A percentile compares a stretch with the other conserved stretches of the same genome.
phyloP scores from a whole-genome alignment of 2,329 filamentous ascomycete genomes.

The Scytalidium sp. region DNA sequence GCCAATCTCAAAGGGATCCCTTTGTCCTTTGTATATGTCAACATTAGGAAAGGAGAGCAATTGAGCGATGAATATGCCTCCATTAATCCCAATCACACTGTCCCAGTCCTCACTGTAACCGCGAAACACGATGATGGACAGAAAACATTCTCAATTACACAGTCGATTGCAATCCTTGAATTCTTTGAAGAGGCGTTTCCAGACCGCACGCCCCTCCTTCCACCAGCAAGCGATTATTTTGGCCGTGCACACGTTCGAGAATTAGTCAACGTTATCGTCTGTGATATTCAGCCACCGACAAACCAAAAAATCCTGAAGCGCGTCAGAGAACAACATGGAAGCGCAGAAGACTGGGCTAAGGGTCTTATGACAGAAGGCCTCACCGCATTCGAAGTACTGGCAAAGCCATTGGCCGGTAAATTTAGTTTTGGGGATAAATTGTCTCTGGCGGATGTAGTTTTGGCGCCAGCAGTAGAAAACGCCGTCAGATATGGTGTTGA shows the following conservation, averaged over 20 bases:
- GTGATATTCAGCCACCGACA: constrained; percentile 59
- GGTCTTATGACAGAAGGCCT: constrained; percentile 51
- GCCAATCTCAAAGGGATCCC: constrained; percentile 51
- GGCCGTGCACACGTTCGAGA: constrained; percentile 50
- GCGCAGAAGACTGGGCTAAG: constrained; percentile 46
- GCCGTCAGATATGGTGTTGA: constrained; percentile 54
- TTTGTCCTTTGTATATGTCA: constrained; percentile 44
- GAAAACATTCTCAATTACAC: constrained; percentile 40
- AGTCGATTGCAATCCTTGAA: constrained; percentile 59
- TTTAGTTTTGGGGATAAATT: constrained; percentile 55
- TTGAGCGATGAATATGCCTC: constrained; percentile 38
- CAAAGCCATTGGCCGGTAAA: constrained; percentile 35
- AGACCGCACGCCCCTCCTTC: constrained; percentile 39
- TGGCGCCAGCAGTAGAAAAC: constrained; percentile 57
- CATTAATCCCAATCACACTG: constrained; percentile 50
- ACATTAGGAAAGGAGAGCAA: constrained; percentile 54
- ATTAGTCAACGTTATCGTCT: constrained; percentile 49
- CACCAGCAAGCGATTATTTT: constrained; percentile 33
- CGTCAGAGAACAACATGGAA: constrained; percentile 41
- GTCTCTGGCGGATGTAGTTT: constrained; percentile 55
- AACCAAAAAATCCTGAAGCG: constrained; percentile 52
- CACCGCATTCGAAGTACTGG: constrained; percentile 51
- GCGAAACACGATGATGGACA: constrained; percentile 19
- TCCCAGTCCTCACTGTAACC: constrained; percentile 49
- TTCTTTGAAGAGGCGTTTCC: constrained; percentile 57